A percentile compares a stretch with the other conserved stretches of the same genome.
Evolutionary conservation across 108 stramenopile species (phyloP).

Genomic region (Aurantiochytrium sp.): DNA sequence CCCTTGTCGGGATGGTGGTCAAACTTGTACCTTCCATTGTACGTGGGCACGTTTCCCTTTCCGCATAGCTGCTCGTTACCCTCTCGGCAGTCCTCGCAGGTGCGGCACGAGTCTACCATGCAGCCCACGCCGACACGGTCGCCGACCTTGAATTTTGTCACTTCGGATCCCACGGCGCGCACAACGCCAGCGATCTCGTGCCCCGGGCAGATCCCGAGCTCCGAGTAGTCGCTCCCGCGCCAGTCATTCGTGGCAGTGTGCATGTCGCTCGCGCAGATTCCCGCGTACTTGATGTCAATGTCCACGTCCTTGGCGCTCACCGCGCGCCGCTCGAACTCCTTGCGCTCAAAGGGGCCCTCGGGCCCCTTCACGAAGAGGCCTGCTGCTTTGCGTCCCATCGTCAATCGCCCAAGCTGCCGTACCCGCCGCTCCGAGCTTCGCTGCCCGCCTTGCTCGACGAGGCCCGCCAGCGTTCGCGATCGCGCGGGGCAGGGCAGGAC

Average conservation of each 20-base stretch:
- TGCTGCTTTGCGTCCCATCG: not conserved
- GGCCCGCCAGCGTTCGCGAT: too few species aligned
- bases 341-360: not conserved
- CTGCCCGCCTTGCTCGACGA: too few species aligned
- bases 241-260: conserved; percentile 35
- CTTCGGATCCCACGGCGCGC: conserved; percentile 38
- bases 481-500: too few species aligned
- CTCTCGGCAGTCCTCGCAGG: conserved; percentile 45
- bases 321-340: conserved; percentile 9
- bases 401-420: not conserved
- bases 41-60: not conserved
- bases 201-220: conserved; percentile 33
- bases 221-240: conserved; percentile 4
- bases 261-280: conserved; percentile 52
- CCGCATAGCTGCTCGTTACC: conserved; percentile 50
- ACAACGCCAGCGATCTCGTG: conserved; percentile 52
- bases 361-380: not conserved
- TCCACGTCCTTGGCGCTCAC: not conserved
- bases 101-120: conserved; percentile 50
- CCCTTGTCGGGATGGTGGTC: not conserved
- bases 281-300: conserved; percentile 25
- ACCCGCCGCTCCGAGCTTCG: not conserved
- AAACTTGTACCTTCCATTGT: not conserved
- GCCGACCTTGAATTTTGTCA: conserved; percentile 56
- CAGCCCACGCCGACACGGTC: conserved; percentile 62